These are phyloP conservation scores for Alopecurus myosuroides DNA, from an alignment of 176 grass and related monocot species.

Conservation along the genomic window DNA sequence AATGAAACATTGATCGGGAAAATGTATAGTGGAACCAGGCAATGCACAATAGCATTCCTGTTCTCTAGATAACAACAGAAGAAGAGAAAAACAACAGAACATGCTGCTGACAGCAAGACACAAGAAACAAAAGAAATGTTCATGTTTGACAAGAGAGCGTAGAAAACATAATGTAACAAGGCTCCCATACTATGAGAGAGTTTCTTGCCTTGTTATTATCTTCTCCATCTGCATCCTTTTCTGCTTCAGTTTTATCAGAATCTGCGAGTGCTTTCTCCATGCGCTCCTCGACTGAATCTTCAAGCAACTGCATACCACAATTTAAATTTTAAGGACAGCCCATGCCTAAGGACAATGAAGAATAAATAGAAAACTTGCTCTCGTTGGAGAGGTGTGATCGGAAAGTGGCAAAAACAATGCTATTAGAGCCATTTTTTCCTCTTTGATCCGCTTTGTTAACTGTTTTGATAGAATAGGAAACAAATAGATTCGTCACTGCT, in stretches of 20 bases:
- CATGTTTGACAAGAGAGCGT: neutral
- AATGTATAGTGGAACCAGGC: conserved; percentile 15
- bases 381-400: neutral
- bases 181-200: neutral
- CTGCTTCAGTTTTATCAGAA: conserved; percentile 86
- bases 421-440: neutral
- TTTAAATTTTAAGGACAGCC: conserved; percentile 10
- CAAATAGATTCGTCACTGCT: conserved; percentile 1
- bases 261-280: conserved; percentile 78
- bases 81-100: neutral
- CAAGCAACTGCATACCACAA: conserved; percentile 74
- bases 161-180: conserved; percentile 10
- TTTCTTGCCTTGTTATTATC: conserved; percentile 72
- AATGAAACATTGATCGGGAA: neutral
- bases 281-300: conserved; percentile 90
- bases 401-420: neutral
- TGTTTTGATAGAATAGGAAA: conserved; percentile 6
- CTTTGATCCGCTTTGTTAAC: neutral
- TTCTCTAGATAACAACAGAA: neutral
- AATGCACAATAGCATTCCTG: conserved; percentile 1
- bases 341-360: neutral
- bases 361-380: neutral
- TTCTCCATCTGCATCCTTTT: conserved; percentile 78
- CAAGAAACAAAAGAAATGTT: neutral
- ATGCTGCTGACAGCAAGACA: neutral